Evolutionary conservation across 805 yeast genomes (phyloP).

Genomic region (Sporopachydermia quercuum): DNA sequence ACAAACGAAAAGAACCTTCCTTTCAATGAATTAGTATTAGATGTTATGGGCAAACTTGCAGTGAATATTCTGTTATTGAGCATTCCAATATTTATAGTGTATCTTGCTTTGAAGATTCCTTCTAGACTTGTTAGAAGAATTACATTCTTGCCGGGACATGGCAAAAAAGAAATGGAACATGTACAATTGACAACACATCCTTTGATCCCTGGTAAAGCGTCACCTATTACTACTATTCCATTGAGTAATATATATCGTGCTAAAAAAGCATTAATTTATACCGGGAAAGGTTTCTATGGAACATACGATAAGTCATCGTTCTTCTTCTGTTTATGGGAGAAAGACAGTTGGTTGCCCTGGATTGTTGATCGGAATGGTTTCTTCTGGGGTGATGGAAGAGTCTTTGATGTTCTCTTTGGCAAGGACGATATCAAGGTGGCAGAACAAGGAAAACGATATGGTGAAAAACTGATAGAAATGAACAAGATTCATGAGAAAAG

Average conservation of each 20-base stretch:
- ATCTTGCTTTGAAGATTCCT: constrained; percentile 38
- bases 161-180: constrained; percentile 24
- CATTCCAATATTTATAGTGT: constrained; percentile 26
- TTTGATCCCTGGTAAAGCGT: constrained; percentile 55
- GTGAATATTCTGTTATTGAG: constrained; percentile 23
- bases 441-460: constrained; percentile 51
- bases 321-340: constrained; percentile 56
- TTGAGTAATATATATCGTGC: constrained; percentile 38
- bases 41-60: constrained; percentile 20
- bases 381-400: constrained; percentile 88
- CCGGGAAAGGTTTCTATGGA: constrained; percentile 81
- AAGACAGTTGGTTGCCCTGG: constrained; percentile 45
- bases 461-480: constrained; percentile 36
- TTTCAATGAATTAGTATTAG: constrained; percentile 21
- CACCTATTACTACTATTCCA: constrained; percentile 61
- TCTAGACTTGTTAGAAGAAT: constrained; percentile 59
- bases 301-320: constrained; percentile 63
- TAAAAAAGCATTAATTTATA: constrained; percentile 55
- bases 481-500: constrained; percentile 32
- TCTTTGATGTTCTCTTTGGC: constrained; percentile 69
- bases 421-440: constrained; percentile 66
- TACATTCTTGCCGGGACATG: constrained; percentile 55
- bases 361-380: constrained; percentile 74
- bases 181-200: constrained; percentile 65
- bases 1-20: constrained; percentile 35